These are phyloP conservation scores for Astragalus glycyphyllos DNA, from an alignment of 306 rosid species.

Conservation along the genomic window DNA sequence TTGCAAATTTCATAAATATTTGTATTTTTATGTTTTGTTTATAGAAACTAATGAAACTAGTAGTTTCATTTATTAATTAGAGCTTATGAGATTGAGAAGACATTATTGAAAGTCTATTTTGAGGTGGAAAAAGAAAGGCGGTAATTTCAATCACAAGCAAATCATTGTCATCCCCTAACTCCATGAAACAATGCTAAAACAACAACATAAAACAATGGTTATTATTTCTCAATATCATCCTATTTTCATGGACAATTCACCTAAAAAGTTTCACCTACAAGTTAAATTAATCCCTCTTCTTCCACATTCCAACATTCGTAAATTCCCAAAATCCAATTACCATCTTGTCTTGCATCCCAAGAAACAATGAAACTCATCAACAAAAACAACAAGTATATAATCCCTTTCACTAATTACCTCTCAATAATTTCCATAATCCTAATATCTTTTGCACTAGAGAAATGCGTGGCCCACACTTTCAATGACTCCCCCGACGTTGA, in stretches of 20 bases:
- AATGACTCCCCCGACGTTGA: background rate
- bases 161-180: background rate
- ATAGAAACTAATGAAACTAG: no score
- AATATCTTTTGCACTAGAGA: background rate
- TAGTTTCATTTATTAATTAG: no score
- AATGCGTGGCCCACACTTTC: slow-evolving; percentile 18
- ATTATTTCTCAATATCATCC: background rate
- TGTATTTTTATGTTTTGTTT: no score
- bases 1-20: no score
- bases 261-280: slow-evolving; percentile 11
- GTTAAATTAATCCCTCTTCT: slow-evolving; percentile 1
- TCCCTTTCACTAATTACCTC: background rate
- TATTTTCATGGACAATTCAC: slow-evolving; percentile 18
- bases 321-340: background rate
- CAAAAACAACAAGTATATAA: background rate
- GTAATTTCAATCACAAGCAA: background rate
- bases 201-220: slow-evolving; percentile 12
- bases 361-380: slow-evolving; percentile 26
- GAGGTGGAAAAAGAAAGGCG: background rate
- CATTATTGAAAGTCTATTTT: background rate
- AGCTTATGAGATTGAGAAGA: no score
- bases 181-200: slow-evolving; percentile 33
- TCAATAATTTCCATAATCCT: background rate
- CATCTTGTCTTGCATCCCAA: background rate
- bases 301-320: background rate